phyloP scores from a whole-genome alignment of 1,139 yeast genomes.

The Pichia sp. region DNA sequence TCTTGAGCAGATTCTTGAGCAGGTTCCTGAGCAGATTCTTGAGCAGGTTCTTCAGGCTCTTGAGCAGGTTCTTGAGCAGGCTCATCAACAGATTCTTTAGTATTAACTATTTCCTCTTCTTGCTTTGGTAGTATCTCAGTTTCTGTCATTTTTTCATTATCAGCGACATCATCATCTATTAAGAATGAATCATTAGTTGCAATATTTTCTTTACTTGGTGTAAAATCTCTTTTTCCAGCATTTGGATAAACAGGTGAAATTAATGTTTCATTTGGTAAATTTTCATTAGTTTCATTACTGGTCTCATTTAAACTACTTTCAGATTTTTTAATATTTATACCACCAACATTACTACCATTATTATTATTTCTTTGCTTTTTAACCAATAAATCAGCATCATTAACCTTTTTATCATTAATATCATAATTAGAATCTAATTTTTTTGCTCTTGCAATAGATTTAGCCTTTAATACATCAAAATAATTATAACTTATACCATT shows the following conservation, averaged over 20 bases:
- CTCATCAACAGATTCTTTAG: neutral
- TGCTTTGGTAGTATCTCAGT: too few species aligned
- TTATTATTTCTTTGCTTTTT: conserved; percentile 4
- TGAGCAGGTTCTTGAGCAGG: conserved; percentile 2
- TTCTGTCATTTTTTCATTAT: conserved; percentile 4
- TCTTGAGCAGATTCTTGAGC: neutral
- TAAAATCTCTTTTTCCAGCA: conserved; percentile 11
- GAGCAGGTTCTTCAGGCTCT: neutral
- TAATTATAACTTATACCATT: conserved; percentile 43
- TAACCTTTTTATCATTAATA: conserved; percentile 9
- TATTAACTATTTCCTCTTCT: too few species aligned
- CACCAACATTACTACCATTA: neutral
- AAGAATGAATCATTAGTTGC: conserved; percentile 24
- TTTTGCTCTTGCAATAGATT: conserved; percentile 24
- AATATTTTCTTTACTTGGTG: conserved; percentile 15
- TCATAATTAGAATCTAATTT: conserved; percentile 14
- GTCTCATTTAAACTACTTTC: neutral
- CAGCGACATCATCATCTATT: conserved; percentile 24
- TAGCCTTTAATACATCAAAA: conserved; percentile 43
- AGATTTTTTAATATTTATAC: neutral
- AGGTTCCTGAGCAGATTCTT: neutral
- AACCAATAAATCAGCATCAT: conserved; percentile 13
- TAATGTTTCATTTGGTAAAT: conserved; percentile 28
- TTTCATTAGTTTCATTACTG: neutral
- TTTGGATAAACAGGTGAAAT: conserved; percentile 24